A percentile compares a stretch with the other conserved stretches of the same genome.
Conservation (phyloP, 805 yeast genomes). For the Candida bentonensis region DNA sequence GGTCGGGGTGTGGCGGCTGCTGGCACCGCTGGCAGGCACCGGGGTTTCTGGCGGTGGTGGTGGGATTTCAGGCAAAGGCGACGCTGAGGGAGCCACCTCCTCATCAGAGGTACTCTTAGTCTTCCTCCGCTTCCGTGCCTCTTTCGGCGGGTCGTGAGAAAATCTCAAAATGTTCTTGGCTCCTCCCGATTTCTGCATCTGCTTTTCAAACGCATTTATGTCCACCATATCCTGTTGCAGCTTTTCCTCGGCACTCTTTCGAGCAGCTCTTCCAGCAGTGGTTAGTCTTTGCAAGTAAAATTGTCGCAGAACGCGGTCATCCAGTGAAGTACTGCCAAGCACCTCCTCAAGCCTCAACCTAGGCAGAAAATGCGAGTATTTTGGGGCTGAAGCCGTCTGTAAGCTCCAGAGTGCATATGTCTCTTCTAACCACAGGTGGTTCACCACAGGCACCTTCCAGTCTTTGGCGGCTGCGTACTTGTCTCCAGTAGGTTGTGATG, state of each 20-base stretch:
- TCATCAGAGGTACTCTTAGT: conserved; percentile 10
- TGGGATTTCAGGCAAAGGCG: background rate
- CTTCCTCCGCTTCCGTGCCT: conserved; percentile 18
- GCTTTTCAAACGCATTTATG: conserved; percentile 48
- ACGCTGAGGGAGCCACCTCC: background rate
- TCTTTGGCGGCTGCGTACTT: conserved; percentile 61
- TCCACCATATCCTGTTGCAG: conserved; percentile 58
- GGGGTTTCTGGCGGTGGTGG: conserved; percentile 1
- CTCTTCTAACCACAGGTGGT: conserved; percentile 84
- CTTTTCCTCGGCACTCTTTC: conserved; percentile 48
- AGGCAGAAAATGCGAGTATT: conserved; percentile 35
- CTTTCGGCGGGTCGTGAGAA: conserved; percentile 24
- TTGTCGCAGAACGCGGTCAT: conserved; percentile 26
- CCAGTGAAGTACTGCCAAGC: conserved; percentile 38
- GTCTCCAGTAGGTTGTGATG: conserved; percentile 53
- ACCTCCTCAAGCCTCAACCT: conserved; percentile 29
- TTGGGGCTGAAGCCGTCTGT: conserved; percentile 30
- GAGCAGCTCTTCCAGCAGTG: conserved; percentile 31
- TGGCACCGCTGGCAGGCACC: background rate
- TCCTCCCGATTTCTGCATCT: conserved; percentile 36
- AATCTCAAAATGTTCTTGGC: conserved; percentile 25
- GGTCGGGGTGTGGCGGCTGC: background rate
- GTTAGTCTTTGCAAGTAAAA: conserved; percentile 21
- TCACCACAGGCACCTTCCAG: conserved; percentile 57
- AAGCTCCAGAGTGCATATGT: conserved; percentile 49